Conservation (phyloP, 345 rosid genomes). For the Hibiscus trionum region DNA sequence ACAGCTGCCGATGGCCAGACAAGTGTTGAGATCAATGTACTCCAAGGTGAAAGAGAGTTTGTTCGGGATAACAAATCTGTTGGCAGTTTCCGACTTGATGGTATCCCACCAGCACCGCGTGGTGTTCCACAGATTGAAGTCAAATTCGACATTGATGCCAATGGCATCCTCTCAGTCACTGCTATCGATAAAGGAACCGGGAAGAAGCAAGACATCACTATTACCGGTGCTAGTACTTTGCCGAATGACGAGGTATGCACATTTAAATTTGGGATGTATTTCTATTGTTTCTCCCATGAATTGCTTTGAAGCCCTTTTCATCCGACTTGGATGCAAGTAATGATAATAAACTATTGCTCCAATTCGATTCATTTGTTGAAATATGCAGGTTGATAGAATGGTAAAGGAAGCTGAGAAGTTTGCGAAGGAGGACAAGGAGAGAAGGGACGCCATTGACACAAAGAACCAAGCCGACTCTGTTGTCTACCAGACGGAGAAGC, state of each 20-base stretch:
- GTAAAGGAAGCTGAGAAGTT: too few species aligned
- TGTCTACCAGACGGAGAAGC: too few species aligned
- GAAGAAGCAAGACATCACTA: slow-evolving; percentile 92
- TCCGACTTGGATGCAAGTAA: background rate
- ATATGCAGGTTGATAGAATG: background rate
- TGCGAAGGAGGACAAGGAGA: too few species aligned
- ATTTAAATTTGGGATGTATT: background rate
- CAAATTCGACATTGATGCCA: slow-evolving; percentile 91
- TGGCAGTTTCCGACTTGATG: slow-evolving; percentile 67
- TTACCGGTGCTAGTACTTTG: slow-evolving; percentile 91
- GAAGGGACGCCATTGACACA: too few species aligned
- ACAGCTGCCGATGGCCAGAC: slow-evolving; percentile 99
- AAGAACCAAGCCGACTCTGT: too few species aligned
- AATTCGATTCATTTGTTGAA: background rate
- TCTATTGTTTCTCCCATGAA: background rate
- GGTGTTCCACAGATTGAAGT: slow-evolving; percentile 96
- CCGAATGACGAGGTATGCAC: slow-evolving; percentile 77
- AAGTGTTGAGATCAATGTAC: slow-evolving; percentile 92
- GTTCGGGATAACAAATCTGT: slow-evolving; percentile 92
- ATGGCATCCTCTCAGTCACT: slow-evolving; percentile 82
- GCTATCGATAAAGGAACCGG: slow-evolving; percentile 86
- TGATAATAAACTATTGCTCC: background rate
- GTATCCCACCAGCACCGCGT: slow-evolving; percentile 83
- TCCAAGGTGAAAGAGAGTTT: slow-evolving; percentile 96
- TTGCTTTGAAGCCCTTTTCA: background rate